These are phyloP conservation scores for Xylaria sp. DNA, from an alignment of 2,329 filamentous ascomycete species.

Conservation along the genomic window DNA sequence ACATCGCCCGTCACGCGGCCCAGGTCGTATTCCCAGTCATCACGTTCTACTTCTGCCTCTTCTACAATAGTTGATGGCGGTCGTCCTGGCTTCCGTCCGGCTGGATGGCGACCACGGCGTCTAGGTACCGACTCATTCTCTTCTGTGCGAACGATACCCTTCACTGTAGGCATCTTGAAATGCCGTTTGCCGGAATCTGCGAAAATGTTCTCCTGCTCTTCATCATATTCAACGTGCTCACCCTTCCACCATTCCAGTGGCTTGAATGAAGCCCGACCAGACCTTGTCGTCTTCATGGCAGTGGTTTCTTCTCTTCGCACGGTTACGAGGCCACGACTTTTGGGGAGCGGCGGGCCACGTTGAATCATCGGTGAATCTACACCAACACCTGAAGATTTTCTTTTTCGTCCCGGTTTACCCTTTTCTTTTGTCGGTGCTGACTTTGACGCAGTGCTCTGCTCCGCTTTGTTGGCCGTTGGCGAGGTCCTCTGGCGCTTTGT, in stretches of 20 bases:
- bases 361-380: slow-evolving; percentile 61
- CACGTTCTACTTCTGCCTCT: slow-evolving; percentile 66
- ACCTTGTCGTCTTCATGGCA: slow-evolving; percentile 71
- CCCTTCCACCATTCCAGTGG: slow-evolving; percentile 89
- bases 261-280: slow-evolving; percentile 79
- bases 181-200: slow-evolving; percentile 54
- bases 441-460: slow-evolving; percentile 41
- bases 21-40: slow-evolving; percentile 77
- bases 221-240: slow-evolving; percentile 78
- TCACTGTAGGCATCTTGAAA: slow-evolving; percentile 75
- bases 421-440: slow-evolving; percentile 43
- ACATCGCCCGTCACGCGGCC: slow-evolving; percentile 73
- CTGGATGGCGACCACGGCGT: slow-evolving; percentile 40
- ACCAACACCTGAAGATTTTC: slow-evolving; percentile 54
- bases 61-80: slow-evolving; percentile 48
- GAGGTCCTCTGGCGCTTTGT: slow-evolving; percentile 43
- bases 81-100: slow-evolving; percentile 28
- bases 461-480: slow-evolving; percentile 35
- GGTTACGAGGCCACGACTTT: slow-evolving; percentile 64
- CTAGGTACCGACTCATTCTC: slow-evolving; percentile 55
- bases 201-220: slow-evolving; percentile 62
- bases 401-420: slow-evolving; percentile 49
- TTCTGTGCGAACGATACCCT: slow-evolving; percentile 80
- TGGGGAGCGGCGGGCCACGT: slow-evolving; percentile 66
- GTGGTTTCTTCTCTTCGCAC: slow-evolving; percentile 61